Base-by-base conservation (phyloP, 1,284 basidiomycete species). In the Mycena sp. region DNA sequence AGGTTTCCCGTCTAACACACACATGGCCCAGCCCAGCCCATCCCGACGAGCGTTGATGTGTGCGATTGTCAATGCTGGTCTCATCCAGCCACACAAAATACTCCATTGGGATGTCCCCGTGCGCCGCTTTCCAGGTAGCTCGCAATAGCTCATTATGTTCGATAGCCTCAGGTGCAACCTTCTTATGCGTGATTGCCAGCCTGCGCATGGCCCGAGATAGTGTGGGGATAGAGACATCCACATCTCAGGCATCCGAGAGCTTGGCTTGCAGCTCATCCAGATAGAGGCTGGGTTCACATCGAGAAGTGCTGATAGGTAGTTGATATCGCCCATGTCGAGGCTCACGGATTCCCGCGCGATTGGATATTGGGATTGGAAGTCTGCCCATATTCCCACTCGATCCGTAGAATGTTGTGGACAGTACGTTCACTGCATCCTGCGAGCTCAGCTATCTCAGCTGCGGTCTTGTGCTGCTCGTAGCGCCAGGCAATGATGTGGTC, bases 71-170 rank as follows among this genome's bases (percentile, higher is more conserved):
- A 54, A 72, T 73, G 3, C 71, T 75, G 3, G 70, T 64, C 44
- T 77, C 70, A 44, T 77, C 71, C 3, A 76, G 50, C 58, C 74
- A 77, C 3, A 70, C n/a, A n/a, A n/a, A n/a, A n/a, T n/a, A n/a
- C n/a, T n/a, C n/a, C n/a, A n/a, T n/a, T n/a, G n/a, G n/a, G 32
- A 75, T 73, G 26, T 67, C 66, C 11, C 72, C 69, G 28, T 49
- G 28, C 9, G 11, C 46, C 61, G 75, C 72, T 16, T 35, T 45
- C 5, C 61, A 29, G 10, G 71, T 69, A 46, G 67, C 56, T 19
- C 65, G 54, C 17, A 63, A 30, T 23, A 63, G 35, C 56, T 75
- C 69, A 58, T 72, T 67, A 14, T n/a, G n/a, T n/a, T n/a, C n/a
- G n/a, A n/a, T n/a, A n/a, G n/a, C n/a, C n/a, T n/a, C n/a, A n/a